Base-by-base conservation (phyloP, 306 rosid species). In the Dalbergia oliveri region DNA sequence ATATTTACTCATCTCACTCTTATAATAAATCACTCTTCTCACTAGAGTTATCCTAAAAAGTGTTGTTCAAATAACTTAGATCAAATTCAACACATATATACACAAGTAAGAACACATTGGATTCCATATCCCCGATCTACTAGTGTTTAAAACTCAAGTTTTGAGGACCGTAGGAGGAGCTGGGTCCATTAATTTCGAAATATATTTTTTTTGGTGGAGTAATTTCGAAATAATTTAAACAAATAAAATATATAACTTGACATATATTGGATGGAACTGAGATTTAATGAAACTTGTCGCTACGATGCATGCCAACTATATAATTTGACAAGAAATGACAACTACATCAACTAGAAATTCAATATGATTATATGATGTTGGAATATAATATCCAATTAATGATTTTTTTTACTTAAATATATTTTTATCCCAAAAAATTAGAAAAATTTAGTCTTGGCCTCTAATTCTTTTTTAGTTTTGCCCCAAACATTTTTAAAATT, bases 241-340 rank as follows among this genome's bases (percentile, higher is more conserved):
- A 79, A 78, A 26, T 50, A 26, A 76, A 66, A 26, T 26, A 26
- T 2, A 54, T 63, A 53, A 63, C 33, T 76, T 45, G 56, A 66
- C 14, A 34, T 56, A 62, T 76, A 69, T 80, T 62, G 82, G 79
- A 51, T 57, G 79, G 61, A 70, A 76, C 72, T 80, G 69, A 76
- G 80, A 76, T 84, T 65, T 79, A 82, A 82, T 78, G 82, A 86
- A 82, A 81, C 34, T 79, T 86, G 77, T 75, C 65, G 84, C 63
- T 78, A 75, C 60, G 82, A 70, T 75, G 73, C 53, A 79, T 69
- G 82, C 82, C 87, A 56, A 86, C 84, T 47, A 10, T 79, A 64
- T 77, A 26, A 37, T 65, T 82, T 82, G 84, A 86, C 86, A 33
- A 64, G 43, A 86, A 79, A 18, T 78, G 68, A 58, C 9, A 66